Percentiles rank a stretch among this genome's conserved stretches.
phyloP scores from a whole-genome alignment of 2,329 filamentous ascomycete genomes.

The Cladosporium sp. region DNA sequence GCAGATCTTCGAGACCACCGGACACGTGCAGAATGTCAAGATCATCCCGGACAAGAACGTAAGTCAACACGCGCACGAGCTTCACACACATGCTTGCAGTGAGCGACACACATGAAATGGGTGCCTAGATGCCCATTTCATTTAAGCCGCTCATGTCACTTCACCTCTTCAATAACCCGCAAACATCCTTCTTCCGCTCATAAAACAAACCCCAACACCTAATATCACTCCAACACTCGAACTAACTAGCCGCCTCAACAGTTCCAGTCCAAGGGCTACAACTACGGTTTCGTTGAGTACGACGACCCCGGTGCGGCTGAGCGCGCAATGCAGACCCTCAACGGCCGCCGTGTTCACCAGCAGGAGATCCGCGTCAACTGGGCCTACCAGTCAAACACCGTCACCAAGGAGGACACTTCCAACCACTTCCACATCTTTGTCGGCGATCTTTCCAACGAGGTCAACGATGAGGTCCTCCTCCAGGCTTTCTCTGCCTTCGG shows the following conservation, averaged over 20 bases:
- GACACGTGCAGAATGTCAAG: conserved; percentile 97
- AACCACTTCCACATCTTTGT: conserved; percentile 99
- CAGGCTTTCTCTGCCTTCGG: conserved; percentile 97
- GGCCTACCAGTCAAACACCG: conserved; percentile 95
- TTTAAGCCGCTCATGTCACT: background rate
- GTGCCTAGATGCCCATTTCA: background rate
- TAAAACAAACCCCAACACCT: no score
- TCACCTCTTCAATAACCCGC: background rate
- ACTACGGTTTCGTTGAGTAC: conserved; percentile 98
- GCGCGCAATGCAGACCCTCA: conserved; percentile 93
- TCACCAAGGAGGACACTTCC: conserved; percentile 94
- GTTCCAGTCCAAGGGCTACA: conserved; percentile 84
- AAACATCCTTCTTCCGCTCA: background rate
- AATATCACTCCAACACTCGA: background rate
- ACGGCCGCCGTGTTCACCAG: conserved; percentile 91
- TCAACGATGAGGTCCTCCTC: conserved; percentile 90
- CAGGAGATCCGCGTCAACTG: conserved; percentile 99
- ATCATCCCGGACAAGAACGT: conserved; percentile 99
- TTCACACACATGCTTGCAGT: background rate
- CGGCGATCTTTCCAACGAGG: conserved; percentile 94
- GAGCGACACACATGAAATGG: background rate
- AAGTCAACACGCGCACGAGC: conserved; percentile 42
- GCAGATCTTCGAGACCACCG: conserved; percentile 98
- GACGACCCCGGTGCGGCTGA: conserved; percentile 96
- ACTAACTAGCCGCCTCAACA: conserved; percentile 15